These are phyloP conservation scores for Acanthamoeba lenticulata DNA, from an alignment of 208 protist species.

Conservation along the genomic window DNA sequence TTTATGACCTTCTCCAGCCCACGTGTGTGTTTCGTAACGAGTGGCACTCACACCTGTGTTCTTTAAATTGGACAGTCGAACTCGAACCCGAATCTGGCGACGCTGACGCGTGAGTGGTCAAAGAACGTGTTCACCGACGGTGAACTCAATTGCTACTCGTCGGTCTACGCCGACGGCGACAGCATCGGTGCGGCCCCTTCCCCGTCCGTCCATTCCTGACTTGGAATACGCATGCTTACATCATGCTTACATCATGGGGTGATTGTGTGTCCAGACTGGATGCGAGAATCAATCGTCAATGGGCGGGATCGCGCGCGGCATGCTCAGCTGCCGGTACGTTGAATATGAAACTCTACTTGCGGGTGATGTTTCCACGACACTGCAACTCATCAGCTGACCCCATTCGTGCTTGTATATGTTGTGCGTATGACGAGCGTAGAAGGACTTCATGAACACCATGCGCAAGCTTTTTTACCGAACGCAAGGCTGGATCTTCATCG, in stretches of 20 bases:
- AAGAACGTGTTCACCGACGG: neutral
- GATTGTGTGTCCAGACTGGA: neutral
- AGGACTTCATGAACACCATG: neutral
- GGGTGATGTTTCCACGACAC: neutral
- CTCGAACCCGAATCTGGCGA: neutral
- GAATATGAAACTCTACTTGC: neutral
- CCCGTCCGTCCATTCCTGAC: neutral
- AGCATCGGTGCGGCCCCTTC: neutral
- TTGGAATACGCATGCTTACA: no score
- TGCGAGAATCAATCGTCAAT: conserved; percentile 36
- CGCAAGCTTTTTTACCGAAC: conserved; percentile 56
- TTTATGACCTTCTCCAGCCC: no score
- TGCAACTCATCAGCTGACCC: neutral
- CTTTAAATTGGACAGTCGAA: neutral
- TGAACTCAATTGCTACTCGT: neutral
- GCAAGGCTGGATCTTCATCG: conserved; percentile 56
- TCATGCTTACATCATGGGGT: neutral
- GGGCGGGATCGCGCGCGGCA: conserved; percentile 1
- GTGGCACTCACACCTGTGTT: neutral
- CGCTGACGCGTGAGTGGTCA: conserved; percentile 34
- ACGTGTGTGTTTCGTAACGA: neutral
- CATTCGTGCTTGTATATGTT: neutral
- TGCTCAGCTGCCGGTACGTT: neutral
- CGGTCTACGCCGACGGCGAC: neutral
- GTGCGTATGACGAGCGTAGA: neutral